Evolutionary conservation across 352 stramenopile genomes (phyloP).

Genomic region (Phytophthora niederhauseri): DNA sequence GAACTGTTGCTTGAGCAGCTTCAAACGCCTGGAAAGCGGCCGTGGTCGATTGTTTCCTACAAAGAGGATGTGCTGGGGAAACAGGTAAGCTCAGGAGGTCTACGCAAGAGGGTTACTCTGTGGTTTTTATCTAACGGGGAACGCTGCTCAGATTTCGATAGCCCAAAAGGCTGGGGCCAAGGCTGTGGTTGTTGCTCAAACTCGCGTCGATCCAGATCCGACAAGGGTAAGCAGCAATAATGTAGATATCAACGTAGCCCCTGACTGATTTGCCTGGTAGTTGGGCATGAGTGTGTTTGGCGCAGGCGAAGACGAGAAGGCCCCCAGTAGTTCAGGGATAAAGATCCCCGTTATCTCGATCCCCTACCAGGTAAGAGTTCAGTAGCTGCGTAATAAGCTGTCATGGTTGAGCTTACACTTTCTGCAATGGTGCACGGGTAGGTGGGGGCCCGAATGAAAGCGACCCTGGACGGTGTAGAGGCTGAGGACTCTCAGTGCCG

Average conservation of each 20-base stretch:
- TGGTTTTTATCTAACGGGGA: slow-evolving; percentile 4
- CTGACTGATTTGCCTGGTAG: slow-evolving; percentile 26
- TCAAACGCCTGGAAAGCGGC: slow-evolving; percentile 32
- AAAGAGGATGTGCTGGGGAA: slow-evolving; percentile 76
- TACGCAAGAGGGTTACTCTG: neutral
- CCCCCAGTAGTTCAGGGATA: slow-evolving; percentile 45
- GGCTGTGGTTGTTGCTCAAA: slow-evolving; percentile 69
- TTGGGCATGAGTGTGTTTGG: slow-evolving; percentile 55
- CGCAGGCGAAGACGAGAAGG: slow-evolving; percentile 39
- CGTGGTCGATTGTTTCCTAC: slow-evolving; percentile 55
- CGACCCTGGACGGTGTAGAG: slow-evolving; percentile 44
- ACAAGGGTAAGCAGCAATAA: slow-evolving; percentile 34
- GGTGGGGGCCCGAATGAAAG: slow-evolving; percentile 54
- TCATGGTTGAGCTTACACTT: neutral
- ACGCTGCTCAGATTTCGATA: slow-evolving; percentile 46
- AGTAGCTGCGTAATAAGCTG: neutral
- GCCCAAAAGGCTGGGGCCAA: slow-evolving; percentile 71
- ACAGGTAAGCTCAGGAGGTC: slow-evolving; percentile 41
- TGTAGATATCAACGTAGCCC: neutral
- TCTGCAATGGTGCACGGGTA: slow-evolving; percentile 14
- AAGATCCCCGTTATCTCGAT: slow-evolving; percentile 76
- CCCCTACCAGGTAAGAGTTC: slow-evolving; percentile 44
- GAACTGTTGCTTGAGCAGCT: slow-evolving; percentile 66
- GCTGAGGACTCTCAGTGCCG: slow-evolving; percentile 52
- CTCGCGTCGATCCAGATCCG: slow-evolving; percentile 54